phyloP scores from a whole-genome alignment of 345 rosid genomes.

The Citrus mangshanensis region DNA sequence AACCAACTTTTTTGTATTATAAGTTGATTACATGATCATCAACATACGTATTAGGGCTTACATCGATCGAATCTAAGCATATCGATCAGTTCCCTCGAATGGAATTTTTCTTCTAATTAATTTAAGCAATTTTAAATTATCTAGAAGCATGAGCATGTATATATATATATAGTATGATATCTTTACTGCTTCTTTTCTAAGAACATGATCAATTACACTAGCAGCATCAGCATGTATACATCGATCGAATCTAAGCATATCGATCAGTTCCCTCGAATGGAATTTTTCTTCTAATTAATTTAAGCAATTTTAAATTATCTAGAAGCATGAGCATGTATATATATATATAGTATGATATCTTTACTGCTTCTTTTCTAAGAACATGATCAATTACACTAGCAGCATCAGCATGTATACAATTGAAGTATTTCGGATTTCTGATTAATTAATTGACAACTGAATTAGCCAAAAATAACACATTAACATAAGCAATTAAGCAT shows the following conservation, averaged over 20 bases:
- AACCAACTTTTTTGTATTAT: background rate
- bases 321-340: background rate
- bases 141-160: background rate
- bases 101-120: background rate
- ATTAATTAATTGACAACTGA: background rate
- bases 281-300: background rate
- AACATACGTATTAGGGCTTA: background rate
- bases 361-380: background rate
- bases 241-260: background rate
- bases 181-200: background rate
- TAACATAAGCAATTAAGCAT: background rate
- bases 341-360: background rate
- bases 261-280: background rate
- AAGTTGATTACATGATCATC: background rate
- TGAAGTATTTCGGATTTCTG: background rate
- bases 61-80: background rate
- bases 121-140: background rate
- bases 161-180: background rate
- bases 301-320: background rate
- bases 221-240: background rate
- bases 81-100: background rate
- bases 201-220: background rate
- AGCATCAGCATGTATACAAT: background rate
- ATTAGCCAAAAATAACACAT: background rate
- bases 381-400: background rate